Evolutionary conservation across 2,329 filamentous ascomycete genomes (phyloP), one percentile per base, ranked within the genome.

Genomic region (Calonectria ilicicola): DNA sequence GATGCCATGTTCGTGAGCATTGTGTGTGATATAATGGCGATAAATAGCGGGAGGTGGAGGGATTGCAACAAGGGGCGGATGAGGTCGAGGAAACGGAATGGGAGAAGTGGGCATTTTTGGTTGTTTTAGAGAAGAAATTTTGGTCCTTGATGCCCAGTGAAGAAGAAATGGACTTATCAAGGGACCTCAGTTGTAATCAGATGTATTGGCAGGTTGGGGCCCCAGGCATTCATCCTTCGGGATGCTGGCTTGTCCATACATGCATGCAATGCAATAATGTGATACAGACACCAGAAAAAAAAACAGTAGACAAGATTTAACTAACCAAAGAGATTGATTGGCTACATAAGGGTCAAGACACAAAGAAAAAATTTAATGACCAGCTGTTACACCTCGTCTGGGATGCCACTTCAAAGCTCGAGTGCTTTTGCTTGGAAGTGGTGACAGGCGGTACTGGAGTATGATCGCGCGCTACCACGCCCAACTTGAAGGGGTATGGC

Each of bases 151-250:
- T 35, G 21, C 17, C 19, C 42, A 35, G 32, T 9, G 38, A 21
- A 38, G 63, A 53, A 63, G 44, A 63, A 46, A 15, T 42, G 46
- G 23, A 17, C 44, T 42, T 27, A 46, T 38, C 7, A 42, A 47
- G 40, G 29, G 19, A 12, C 26, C 7, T 65, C 27, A 44, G 35
- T 5, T 44, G 62, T 47, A 7, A 19, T 44, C 38, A 64, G 26
- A 64, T 35, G 8, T 42, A 15, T 60, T 65, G 63, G 10, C 23
- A 26, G 29, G 49, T 44, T 62, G 51, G 15, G 19, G 42, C 63
- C 68, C 68, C 49, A 65, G 68, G 62, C 63, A 66, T 51, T 62
- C 44, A 60, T 40, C 42, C 5, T 23, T 27, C 35, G 42, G 32
- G 53, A 44, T 35, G 14, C 21, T 60, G 32, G 23, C n/a, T 8